A percentile compares a stretch with the other conserved stretches of the same genome.
phyloP scores from a whole-genome alignment of 23 red algal species.

The Agarophyton chilense region DNA sequence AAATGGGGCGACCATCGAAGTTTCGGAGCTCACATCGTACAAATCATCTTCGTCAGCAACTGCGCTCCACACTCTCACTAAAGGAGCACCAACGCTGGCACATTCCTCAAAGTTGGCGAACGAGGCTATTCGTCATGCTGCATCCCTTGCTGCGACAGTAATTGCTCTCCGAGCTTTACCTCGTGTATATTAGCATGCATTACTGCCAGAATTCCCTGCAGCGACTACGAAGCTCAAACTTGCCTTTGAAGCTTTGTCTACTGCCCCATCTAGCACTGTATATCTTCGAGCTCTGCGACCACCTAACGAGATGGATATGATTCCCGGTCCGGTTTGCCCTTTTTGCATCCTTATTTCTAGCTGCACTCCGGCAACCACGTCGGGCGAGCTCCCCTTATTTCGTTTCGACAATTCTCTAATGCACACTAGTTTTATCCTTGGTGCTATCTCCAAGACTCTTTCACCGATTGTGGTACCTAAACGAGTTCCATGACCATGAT shows the following conservation, averaged over 20 bases:
- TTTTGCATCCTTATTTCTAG: constrained; percentile 36
- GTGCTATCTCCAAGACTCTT: constrained; percentile 14
- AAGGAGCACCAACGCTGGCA: constrained; percentile 58
- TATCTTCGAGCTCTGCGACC: neutral
- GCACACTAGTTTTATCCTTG: constrained; percentile 21
- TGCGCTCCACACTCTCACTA: too few species aligned
- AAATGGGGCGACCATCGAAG: too few species aligned
- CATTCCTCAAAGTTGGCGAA: constrained; percentile 54
- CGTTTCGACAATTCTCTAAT: constrained; percentile 47
- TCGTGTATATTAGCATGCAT: constrained; percentile 65
- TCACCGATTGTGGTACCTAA: constrained; percentile 40
- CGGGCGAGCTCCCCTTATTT: constrained; percentile 19
- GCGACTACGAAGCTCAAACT: too few species aligned
- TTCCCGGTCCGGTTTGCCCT: neutral
- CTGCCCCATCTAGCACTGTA: constrained; percentile 47
- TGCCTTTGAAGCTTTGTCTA: constrained; percentile 3
- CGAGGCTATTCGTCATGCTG: neutral
- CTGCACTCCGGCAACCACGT: constrained; percentile 58
- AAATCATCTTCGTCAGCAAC: too few species aligned
- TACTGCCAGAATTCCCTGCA: constrained; percentile 47
- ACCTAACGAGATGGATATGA: constrained; percentile 45
- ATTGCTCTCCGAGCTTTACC: constrained; percentile 31
- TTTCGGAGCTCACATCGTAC: too few species aligned
- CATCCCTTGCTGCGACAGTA: constrained; percentile 46
- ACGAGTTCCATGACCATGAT: constrained; percentile 73